These are phyloP conservation scores for Helenozyma baotianmanensis DNA, from an alignment of 805 yeast genomes.

Conservation along the genomic window DNA sequence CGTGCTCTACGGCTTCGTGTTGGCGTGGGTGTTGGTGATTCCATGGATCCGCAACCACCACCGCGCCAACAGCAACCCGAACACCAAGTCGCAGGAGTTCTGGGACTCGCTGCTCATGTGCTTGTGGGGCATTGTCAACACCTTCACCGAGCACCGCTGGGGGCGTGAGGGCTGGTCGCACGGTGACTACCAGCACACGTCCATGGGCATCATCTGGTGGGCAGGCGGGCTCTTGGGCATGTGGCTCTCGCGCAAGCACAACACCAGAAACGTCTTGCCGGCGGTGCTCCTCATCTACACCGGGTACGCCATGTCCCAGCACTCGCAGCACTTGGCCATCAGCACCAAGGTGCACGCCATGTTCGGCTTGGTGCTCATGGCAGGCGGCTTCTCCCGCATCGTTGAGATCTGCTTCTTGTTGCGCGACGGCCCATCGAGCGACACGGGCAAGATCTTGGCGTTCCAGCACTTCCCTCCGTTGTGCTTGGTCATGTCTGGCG, in stretches of 20 bases:
- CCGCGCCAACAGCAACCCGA: constrained; percentile 14
- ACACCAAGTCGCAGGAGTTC: constrained; percentile 65
- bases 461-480: constrained; percentile 89
- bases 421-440: constrained; percentile 47
- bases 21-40: constrained; percentile 59
- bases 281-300: constrained; percentile 78
- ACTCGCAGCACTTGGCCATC: constrained; percentile 66
- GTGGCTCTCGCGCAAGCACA: constrained; percentile 55
- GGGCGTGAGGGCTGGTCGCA: constrained; percentile 83
- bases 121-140: constrained; percentile 87
- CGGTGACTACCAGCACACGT: constrained; percentile 92
- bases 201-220: constrained; percentile 98
- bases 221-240: constrained; percentile 86
- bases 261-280: constrained; percentile 56
- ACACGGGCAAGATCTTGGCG: constrained; percentile 46
- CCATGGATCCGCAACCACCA: constrained; percentile 66
- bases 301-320: constrained; percentile 94
- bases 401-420: constrained; percentile 78
- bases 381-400: constrained; percentile 72
- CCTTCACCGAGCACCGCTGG: constrained; percentile 97
- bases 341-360: constrained; percentile 85
- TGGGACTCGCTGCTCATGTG: constrained; percentile 80
- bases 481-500: constrained; percentile 71
- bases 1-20: constrained; percentile 70
- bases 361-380: constrained; percentile 77